phyloP scores from a whole-genome alignment of 2,329 filamentous ascomycete genomes.

The Acrodontium crateriforme region DNA sequence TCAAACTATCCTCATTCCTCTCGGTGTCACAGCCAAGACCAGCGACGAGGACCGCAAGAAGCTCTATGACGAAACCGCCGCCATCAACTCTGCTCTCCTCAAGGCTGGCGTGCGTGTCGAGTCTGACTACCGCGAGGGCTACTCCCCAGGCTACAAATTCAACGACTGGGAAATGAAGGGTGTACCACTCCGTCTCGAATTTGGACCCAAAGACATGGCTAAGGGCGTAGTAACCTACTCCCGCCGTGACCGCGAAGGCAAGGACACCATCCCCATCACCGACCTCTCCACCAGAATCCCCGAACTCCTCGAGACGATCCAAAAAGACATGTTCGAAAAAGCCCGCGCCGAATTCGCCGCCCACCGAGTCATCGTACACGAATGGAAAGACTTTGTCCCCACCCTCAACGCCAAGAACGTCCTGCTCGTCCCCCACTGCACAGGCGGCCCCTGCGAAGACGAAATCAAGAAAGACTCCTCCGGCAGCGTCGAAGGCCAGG shows the following conservation, averaged over 20 bases:
- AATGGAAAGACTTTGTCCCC: conserved; percentile 87
- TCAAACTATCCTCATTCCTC: conserved; percentile 78
- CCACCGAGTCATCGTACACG: conserved; percentile 65
- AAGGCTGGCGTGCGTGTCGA: conserved; percentile 64
- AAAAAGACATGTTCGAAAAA: conserved; percentile 63
- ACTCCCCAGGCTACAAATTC: conserved; percentile 94
- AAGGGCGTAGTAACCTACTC: conserved; percentile 73
- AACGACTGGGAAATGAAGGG: conserved; percentile 98
- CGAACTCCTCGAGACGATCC: conserved; percentile 75
- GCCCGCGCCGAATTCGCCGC: conserved; percentile 66
- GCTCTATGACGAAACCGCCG: conserved; percentile 62
- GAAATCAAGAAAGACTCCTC: conserved; percentile 87
- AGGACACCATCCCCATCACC: conserved; percentile 63
- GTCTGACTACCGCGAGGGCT: conserved; percentile 74
- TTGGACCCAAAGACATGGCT: conserved; percentile 85
- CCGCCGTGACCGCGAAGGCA: conserved; percentile 69
- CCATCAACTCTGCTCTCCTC: conserved; percentile 54
- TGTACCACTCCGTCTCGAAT: conserved; percentile 85
- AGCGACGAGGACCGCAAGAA: conserved; percentile 63
- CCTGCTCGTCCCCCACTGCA: conserved; percentile 80
- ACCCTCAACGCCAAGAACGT: conserved; percentile 86
- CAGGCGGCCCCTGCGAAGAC: conserved; percentile 75
- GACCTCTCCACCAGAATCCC: conserved; percentile 63
- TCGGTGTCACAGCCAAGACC: conserved; percentile 83
- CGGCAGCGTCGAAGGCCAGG: conserved; percentile 50